Conservation (phyloP, 1,284 basidiomycete species). For the Apiotrichum mycotoxinovorans region DNA sequence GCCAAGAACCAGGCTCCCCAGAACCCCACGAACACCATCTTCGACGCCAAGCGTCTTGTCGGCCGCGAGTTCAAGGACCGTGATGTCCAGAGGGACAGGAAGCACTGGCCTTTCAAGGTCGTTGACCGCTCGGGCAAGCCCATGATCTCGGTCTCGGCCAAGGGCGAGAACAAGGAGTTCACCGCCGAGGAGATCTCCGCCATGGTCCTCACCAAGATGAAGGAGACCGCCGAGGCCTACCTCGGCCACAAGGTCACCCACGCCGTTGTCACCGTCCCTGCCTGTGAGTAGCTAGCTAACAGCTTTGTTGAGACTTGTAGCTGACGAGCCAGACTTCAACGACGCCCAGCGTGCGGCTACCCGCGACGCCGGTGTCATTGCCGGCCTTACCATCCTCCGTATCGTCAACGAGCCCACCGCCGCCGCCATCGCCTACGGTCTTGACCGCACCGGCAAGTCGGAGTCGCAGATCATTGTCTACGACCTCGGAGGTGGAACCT, state of each 20-base stretch:
- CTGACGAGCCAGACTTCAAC: conserved; percentile 99
- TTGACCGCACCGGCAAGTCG: conserved; percentile 63
- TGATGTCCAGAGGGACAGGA: conserved; percentile 77
- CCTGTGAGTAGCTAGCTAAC: conserved; percentile 18
- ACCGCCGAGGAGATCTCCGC: conserved; percentile 96
- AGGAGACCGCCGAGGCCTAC: conserved; percentile 96
- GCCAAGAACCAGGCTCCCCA: conserved; percentile 79
- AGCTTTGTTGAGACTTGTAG: conserved; percentile 62
- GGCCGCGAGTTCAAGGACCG: conserved; percentile 55
- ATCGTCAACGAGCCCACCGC: conserved; percentile 99
- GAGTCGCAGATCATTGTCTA: conserved; percentile 91
- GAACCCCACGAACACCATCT: conserved; percentile 92
- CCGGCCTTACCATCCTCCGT: conserved; percentile 92
- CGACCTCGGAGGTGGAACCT: conserved; percentile 98
- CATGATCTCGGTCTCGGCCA: conserved; percentile 77
- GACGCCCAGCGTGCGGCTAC: conserved; percentile 98
- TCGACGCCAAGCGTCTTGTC: conserved; percentile 96
- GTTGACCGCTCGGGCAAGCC: conserved; percentile 80
- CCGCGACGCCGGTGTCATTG: conserved; percentile 95
- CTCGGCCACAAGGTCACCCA: conserved; percentile 77
- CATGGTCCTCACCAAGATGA: conserved; percentile 97
- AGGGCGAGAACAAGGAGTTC: conserved; percentile 80
- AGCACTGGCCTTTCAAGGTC: conserved; percentile 71
- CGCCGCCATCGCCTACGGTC: conserved; percentile 94
- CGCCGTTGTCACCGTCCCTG: conserved; percentile 73